Evolutionary conservation across 2,329 filamentous ascomycete species (phyloP), one percentile per base, ranked within the genome.

Genomic region (Neonectria sp.): DNA sequence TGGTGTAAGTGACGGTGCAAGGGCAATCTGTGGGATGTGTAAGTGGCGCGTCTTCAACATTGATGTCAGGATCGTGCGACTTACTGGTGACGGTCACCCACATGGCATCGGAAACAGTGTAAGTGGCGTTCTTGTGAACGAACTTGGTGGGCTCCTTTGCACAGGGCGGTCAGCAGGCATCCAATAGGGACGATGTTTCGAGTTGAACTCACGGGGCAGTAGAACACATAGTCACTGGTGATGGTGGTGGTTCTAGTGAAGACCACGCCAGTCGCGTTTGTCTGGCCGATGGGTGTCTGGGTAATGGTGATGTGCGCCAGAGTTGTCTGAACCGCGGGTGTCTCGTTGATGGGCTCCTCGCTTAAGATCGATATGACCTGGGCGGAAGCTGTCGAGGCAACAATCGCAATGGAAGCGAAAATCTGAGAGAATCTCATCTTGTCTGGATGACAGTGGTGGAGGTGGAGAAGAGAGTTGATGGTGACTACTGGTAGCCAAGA

Each of bases 51-150:
- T 29, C 55, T 48, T 31, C 12, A 9, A 13, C 5, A 4, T 12
- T 29, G 13, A 1, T 13, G 6, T 15, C 5, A 35, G 6, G 53
- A 6, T 29, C 37, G 31, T 31, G 24, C 11, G 40, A 74, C 82
- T 74, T 75, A 85, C 83, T 83, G 60, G 81, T 84, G 70, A 86
- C 77, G 69, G 84, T 86, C 63, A 86, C 59, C 48, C 80, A 83
- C 37, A 81, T 83, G 31, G 79, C 76, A 68, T 76, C 68, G 24
- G 81, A 83, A 66, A 80, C 83, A 31, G 82, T 86, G 74, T 83
- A 84, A 56, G 84, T 86, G 60, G 80, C 77, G 66, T 81, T 81
- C 63, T 79, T 78, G 73, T 79, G 79, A 35, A 80, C 73, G 64
- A 84, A 80, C 58, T 80, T 82, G 15, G 74, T 77, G 9, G 75